A percentile compares a stretch with the other conserved stretches of the same genome.
phyloP scores from a whole-genome alignment of 768 basidiomycete genomes.

The Pseudohyphozyma bogoriensis region DNA sequence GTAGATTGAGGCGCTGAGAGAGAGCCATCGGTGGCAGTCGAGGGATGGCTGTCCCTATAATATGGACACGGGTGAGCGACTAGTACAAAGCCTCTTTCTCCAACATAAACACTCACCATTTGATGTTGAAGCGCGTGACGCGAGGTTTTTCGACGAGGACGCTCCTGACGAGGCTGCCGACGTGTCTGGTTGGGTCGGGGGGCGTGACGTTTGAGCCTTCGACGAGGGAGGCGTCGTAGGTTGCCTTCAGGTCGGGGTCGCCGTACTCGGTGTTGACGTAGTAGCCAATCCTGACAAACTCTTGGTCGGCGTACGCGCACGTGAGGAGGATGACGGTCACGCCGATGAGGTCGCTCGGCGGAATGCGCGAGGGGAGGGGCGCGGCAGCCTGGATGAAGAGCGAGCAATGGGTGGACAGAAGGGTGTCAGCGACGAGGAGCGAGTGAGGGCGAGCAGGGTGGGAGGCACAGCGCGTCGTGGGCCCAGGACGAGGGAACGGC shows the following conservation, averaged over 20 bases:
- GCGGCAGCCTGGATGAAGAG: constrained; percentile 50
- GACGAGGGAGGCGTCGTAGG: constrained; percentile 33
- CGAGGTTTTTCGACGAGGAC: constrained; percentile 77
- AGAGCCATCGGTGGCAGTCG: too few species aligned
- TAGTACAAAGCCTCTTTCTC: neutral
- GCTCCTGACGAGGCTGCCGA: constrained; percentile 72
- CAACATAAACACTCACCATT: constrained; percentile 34
- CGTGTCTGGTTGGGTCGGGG: constrained; percentile 35
- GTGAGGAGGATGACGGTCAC: constrained; percentile 96
- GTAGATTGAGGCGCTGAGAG: too few species aligned
- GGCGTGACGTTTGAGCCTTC: constrained; percentile 48
- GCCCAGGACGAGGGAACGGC: too few species aligned
- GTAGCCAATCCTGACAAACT: constrained; percentile 98
- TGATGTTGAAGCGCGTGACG: constrained; percentile 60
- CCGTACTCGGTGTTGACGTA: constrained; percentile 99
- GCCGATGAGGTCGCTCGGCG: constrained; percentile 79
- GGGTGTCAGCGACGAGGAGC: too few species aligned
- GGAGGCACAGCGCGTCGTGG: neutral
- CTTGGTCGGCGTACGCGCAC: constrained; percentile 89
- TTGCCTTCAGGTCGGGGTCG: constrained; percentile 79
- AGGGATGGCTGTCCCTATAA: too few species aligned
- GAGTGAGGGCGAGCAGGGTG: neutral
- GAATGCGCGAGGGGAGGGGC: constrained; percentile 74
- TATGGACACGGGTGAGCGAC: too few species aligned
- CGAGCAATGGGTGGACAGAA: neutral